Evolutionary conservation across 2,329 filamentous ascomycete species (phyloP).

Genomic region (Verticillium dahliae): DNA sequence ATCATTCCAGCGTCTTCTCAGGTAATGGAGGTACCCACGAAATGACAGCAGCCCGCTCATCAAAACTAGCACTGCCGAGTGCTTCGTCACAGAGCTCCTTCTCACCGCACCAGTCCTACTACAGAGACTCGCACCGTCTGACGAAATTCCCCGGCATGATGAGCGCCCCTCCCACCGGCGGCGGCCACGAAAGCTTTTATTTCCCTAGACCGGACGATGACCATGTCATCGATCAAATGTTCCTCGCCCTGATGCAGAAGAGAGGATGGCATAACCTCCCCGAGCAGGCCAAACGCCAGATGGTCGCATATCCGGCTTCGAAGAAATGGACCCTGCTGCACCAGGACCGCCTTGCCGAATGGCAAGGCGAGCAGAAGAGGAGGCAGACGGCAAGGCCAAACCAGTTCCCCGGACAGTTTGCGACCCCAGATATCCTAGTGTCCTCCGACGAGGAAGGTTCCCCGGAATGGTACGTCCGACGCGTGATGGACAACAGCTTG

Average conservation of each 20-base stretch:
- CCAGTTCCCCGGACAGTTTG: slow-evolving; percentile 42
- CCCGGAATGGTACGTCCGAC: slow-evolving; percentile 96
- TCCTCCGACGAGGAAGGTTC: slow-evolving; percentile 91
- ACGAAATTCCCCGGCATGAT: slow-evolving; percentile 41
- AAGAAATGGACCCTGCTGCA: slow-evolving; percentile 98
- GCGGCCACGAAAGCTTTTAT: slow-evolving; percentile 45
- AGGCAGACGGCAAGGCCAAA: slow-evolving; percentile 67
- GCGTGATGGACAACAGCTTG: slow-evolving; percentile 92
- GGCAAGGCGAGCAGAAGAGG: slow-evolving; percentile 90
- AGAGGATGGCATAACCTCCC: slow-evolving; percentile 95
- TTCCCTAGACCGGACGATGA: slow-evolving; percentile 74
- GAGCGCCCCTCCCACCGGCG: slow-evolving; percentile 20
- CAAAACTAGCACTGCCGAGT: slow-evolving; percentile 45
- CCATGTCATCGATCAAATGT: slow-evolving; percentile 81
- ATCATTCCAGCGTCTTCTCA: slow-evolving; percentile 51
- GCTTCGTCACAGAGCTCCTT: slow-evolving; percentile 52
- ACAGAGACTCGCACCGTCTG: slow-evolving; percentile 50
- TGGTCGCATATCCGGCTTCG: slow-evolving; percentile 86
- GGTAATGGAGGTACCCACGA: slow-evolving; percentile 41
- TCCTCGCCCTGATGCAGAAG: slow-evolving; percentile 92
- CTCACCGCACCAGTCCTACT: slow-evolving; percentile 37
- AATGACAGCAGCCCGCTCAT: slow-evolving; percentile 35
- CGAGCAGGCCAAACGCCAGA: slow-evolving; percentile 88
- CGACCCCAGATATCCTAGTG: slow-evolving; percentile 62
- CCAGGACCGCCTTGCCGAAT: slow-evolving; percentile 88